These are phyloP conservation scores for Phytophthora ramorum DNA, from an alignment of 352 stramenopile genomes.

Conservation along the genomic window DNA sequence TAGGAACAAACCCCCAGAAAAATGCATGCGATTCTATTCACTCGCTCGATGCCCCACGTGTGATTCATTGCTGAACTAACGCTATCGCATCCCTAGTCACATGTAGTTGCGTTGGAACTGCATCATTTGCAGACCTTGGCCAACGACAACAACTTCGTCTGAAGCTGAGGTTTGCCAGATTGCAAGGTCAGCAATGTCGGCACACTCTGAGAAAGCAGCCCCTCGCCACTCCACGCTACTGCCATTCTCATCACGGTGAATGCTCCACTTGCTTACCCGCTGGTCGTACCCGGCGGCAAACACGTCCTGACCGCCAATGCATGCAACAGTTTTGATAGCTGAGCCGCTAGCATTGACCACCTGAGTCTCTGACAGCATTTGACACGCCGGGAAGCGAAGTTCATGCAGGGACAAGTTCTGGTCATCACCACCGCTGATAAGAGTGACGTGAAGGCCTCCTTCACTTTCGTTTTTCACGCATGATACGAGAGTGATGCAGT, in stretches of 20 bases:
- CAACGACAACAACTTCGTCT: slow-evolving; percentile 68
- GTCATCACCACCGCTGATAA: slow-evolving; percentile 86
- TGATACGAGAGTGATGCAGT: slow-evolving; percentile 59
- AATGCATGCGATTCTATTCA: slow-evolving; percentile 50
- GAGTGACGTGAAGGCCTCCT: slow-evolving; percentile 42
- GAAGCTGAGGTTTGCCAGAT: slow-evolving; percentile 28
- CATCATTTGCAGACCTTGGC: slow-evolving; percentile 79
- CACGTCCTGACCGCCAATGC: slow-evolving; percentile 42
- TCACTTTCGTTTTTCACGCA: slow-evolving; percentile 20
- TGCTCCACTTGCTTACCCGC: slow-evolving; percentile 76
- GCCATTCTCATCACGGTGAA: slow-evolving; percentile 18
- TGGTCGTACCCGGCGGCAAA: slow-evolving; percentile 88
- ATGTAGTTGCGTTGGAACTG: slow-evolving; percentile 38
- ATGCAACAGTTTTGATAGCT: slow-evolving; percentile 77
- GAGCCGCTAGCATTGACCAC: slow-evolving; percentile 79
- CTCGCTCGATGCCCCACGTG: neutral
- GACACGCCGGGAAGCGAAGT: slow-evolving; percentile 44
- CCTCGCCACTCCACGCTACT: slow-evolving; percentile 55
- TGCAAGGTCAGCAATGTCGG: slow-evolving; percentile 77
- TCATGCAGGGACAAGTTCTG: slow-evolving; percentile 66
- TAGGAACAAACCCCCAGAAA: slow-evolving; percentile 42
- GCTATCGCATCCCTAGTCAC: neutral
- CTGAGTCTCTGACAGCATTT: slow-evolving; percentile 40
- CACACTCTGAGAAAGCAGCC: slow-evolving; percentile 77
- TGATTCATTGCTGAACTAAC: slow-evolving; percentile 11